Conservation (phyloP, 2,329 filamentous ascomycete species). For the Colletotrichum sp. region DNA sequence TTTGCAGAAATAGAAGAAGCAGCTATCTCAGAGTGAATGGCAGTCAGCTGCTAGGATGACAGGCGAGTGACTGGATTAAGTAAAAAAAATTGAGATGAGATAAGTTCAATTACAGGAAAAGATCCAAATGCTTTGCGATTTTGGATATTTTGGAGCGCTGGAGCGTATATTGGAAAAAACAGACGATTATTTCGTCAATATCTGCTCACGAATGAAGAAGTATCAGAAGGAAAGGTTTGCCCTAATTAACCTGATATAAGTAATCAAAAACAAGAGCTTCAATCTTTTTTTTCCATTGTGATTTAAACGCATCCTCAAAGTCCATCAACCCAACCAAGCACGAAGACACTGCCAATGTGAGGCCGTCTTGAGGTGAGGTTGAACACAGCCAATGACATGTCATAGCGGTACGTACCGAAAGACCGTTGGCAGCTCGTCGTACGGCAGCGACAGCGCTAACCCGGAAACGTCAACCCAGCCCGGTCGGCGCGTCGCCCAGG, state of each 20-base stretch:
- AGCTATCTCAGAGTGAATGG: neutral
- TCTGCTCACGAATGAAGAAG: too few relatives aligned
- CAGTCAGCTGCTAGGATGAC: neutral
- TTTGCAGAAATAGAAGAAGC: neutral
- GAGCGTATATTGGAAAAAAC: neutral
- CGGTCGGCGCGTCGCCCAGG: constrained; percentile 18
- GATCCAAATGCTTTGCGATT: neutral
- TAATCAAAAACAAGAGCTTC: too few relatives aligned
- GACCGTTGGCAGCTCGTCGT: neutral
- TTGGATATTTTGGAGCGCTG: neutral
- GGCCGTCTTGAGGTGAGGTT: neutral
- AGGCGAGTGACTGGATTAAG: neutral
- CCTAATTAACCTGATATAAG: too few relatives aligned
- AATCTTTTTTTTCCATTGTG: too few relatives aligned
- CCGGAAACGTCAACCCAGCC: neutral
- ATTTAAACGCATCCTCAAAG: neutral
- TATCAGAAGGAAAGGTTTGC: too few relatives aligned
- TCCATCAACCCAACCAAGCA: neutral
- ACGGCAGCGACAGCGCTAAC: constrained; percentile 17
- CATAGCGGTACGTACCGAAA: neutral
- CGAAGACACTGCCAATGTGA: neutral
- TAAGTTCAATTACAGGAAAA: neutral
- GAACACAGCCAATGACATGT: neutral
- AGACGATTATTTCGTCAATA: neutral
- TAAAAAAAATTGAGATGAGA: neutral